Base-by-base conservation (phyloP, 768 basidiomycete genomes). In the Trametes cingulata region DNA sequence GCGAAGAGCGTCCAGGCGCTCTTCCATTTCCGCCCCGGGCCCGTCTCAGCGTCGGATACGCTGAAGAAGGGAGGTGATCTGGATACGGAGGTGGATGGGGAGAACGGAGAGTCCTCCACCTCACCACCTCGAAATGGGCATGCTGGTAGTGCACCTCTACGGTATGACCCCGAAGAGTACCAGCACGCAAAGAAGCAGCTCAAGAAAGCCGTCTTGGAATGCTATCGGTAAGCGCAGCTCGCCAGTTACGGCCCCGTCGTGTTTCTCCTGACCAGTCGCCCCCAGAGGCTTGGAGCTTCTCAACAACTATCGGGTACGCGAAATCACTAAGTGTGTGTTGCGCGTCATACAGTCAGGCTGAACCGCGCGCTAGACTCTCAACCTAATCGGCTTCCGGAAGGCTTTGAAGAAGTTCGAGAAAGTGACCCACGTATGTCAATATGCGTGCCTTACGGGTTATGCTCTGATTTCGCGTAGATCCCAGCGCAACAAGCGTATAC, bases 301-400 rank as follows among this genome's bases (percentile, higher is more conserved):
- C 61, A 91, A 93, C 66, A 93, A 93, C 69, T 99, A 96, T 72
- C 82, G 93, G 33, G 93, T 93, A 69, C 15, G 83, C 69, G 37
- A 6, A 49, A 37, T 8, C 6, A 13, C 15, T 25, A 24, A 2
- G 24, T 33, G 17, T 36, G 1, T 13, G 36, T 14, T 41, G 7
- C 19, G 1, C n/a, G n/a, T n/a, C 20, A 46, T 51, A 17, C 12
- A 29, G 54, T 35, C 19, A 48, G 2, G 59, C 24, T 15, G n/a
- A 17, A 10, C 20, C 3, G 9, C 9, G 24, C 49, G 29, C 4
- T 56, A 63, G 49, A 63, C 46, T 20, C n/a, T 60, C n/a, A 58
- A 99, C 71, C 73, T 94, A 10, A 91, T 92, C 0, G 97, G 96
- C 1, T 94, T 97, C 71, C 80, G 90, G 25, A 94, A 94, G 70